Base-by-base conservation (phyloP, 139 green algal species). In the Ettlia oleoabundans region DNA sequence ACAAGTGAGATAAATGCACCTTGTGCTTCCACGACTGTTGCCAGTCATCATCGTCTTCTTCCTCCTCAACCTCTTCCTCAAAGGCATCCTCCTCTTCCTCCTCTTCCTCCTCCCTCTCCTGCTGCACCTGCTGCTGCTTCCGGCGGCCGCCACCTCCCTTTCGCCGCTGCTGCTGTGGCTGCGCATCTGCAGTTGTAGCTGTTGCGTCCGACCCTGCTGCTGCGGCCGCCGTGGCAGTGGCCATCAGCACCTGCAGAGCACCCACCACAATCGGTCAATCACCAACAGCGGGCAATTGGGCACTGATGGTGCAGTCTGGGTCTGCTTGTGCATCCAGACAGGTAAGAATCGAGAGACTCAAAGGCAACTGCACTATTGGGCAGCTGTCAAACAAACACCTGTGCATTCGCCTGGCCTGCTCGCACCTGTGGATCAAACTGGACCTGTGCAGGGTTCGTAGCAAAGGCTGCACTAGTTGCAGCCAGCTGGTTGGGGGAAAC, bases 61-160 rank as follows among this genome's bases (percentile, higher is more conserved):
- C 40, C 70, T 62, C 40, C 35, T 13, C 35, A 33, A 51, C 65
- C 2, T 51, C 37, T 1, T 2, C 40, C 40, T 75, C 33, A 0
- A 38, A 24, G 7, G 24, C 66, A 22, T 2, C 66, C 9, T 62
- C 70, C 7, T 42, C 40, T 42, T 62, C 40, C 35, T 13, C 35
- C 65, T 72, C 65, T 7, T 51, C 37, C 2, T 2, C 40, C 40
- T 75, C 33, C 28, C 2, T 42, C 21, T 72, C 33, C 68, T 51
- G 33, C 65, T 52, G 65, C 65, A 52, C 35, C 65, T 42, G 35
- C 66, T 73, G 66, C 66, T 73, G 37, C 66, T 53, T 26, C 37
- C 38, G 15, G 21, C 65, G 65, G 1, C 65, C 33, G 13, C 65
- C 32, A 8, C 65, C 65, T 15, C 65, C 65, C 64, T 72, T 40